phyloP scores from a whole-genome alignment of 2,329 filamentous ascomycete genomes.

The Apiospora aurea region DNA sequence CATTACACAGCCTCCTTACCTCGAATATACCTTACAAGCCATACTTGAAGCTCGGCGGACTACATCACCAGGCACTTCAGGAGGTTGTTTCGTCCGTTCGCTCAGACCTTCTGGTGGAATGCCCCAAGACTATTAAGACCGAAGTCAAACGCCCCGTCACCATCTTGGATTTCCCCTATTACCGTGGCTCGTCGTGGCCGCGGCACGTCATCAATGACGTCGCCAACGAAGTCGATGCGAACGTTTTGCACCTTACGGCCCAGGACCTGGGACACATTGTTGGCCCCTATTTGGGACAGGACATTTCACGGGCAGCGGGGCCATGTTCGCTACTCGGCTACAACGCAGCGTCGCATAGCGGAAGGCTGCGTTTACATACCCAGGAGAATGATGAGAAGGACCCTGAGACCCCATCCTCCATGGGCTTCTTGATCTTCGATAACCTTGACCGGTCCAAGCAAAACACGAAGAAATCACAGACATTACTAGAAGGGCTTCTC shows the following conservation, averaged over 20 bases:
- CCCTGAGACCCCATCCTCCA: conserved; percentile 14
- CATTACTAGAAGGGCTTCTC: conserved; percentile 52
- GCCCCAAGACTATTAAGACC: conserved; percentile 36
- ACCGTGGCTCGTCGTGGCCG: conserved; percentile 34
- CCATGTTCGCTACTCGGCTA: conserved; percentile 63
- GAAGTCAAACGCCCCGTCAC: conserved; percentile 40
- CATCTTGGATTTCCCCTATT: conserved; percentile 38
- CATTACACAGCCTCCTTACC: conserved; percentile 9
- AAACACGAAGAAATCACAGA: conserved; percentile 36
- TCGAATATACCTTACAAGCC: conserved; percentile 23
- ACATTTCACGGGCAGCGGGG: conserved; percentile 52
- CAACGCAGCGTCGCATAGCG: conserved; percentile 60
- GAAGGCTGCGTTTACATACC: conserved; percentile 43
- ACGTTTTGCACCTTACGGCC: conserved; percentile 73
- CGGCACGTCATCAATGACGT: conserved; percentile 58
- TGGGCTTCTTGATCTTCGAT: conserved; percentile 30
- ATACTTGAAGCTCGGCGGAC: conserved; percentile 29
- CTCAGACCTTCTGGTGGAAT: conserved; percentile 35
- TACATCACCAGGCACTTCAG: conserved; percentile 33
- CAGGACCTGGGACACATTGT: conserved; percentile 74
- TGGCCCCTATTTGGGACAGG: conserved; percentile 73
- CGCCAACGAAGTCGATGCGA: conserved; percentile 66
- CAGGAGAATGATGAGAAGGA: conserved; percentile 31
- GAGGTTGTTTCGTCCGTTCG: conserved; percentile 36
- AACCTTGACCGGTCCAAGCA: conserved; percentile 33